These are phyloP conservation scores for Silene coronaria DNA, from an alignment of 179 eudicot genomes.

Conservation along the genomic window DNA sequence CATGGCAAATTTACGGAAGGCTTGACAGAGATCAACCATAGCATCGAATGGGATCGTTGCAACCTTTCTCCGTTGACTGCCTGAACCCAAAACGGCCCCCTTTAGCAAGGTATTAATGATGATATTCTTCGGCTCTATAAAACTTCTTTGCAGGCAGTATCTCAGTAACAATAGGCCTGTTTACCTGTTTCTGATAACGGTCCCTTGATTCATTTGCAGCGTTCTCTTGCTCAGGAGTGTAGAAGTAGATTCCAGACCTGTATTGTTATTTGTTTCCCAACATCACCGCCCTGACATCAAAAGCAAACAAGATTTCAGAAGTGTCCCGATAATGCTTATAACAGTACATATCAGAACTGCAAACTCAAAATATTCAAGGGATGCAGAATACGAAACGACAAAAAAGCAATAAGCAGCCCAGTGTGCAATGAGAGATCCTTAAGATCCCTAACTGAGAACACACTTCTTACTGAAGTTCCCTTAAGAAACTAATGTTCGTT, in stretches of 20 bases:
- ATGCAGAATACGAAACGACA: too few species aligned
- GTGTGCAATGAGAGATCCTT: too few species aligned
- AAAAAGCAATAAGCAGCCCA: too few species aligned
- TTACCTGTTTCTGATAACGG: constrained; percentile 53
- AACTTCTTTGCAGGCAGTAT: constrained; percentile 91
- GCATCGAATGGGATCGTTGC: constrained; percentile 92
- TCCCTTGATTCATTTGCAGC: constrained; percentile 71
- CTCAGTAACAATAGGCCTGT: constrained; percentile 76
- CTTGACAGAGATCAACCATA: constrained; percentile 46
- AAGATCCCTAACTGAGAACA: too few species aligned
- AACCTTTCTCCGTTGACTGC: constrained; percentile 81
- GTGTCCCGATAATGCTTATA: not conserved
- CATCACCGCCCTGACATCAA: constrained; percentile 67
- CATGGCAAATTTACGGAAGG: not conserved
- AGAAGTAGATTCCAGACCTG: constrained; percentile 93
- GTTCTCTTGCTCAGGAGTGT: constrained; percentile 80
- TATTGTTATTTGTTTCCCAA: constrained; percentile 82
- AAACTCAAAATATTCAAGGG: too few species aligned
- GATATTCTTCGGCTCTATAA: constrained; percentile 90
- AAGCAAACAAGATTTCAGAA: constrained; percentile 6
- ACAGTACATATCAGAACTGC: not conserved
- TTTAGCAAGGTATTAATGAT: constrained; percentile 91
- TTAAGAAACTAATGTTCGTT: too few species aligned
- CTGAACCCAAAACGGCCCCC: constrained; percentile 75
- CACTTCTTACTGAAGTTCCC: too few species aligned